Evolutionary conservation across 1,284 basidiomycete species (phyloP).

Genomic region (Puccinia horiana): DNA sequence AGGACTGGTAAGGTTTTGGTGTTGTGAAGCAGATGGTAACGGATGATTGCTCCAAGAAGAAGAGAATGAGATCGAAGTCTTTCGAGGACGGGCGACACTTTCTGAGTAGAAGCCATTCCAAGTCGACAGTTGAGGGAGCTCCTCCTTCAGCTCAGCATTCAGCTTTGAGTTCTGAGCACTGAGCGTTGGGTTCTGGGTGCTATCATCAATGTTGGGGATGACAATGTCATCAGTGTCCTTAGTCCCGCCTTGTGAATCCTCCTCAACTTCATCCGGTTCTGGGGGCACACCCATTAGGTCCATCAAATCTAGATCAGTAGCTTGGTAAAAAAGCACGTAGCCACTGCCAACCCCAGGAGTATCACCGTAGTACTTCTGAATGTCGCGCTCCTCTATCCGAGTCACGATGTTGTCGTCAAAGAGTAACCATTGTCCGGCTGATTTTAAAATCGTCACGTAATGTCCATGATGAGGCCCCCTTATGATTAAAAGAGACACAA

Average conservation of each 20-base stretch:
- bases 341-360: slow-evolving; percentile 76
- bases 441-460: slow-evolving; percentile 91
- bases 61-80: background rate
- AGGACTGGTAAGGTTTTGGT: background rate
- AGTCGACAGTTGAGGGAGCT: slow-evolving; percentile 5
- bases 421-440: slow-evolving; percentile 79
- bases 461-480: slow-evolving; percentile 96
- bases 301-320: slow-evolving; percentile 66
- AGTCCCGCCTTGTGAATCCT: background rate
- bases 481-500: slow-evolving; percentile 30
- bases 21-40: background rate
- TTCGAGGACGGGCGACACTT: background rate
- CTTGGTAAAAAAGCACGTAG: slow-evolving; percentile 97
- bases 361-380: slow-evolving; percentile 92
- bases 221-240: background rate
- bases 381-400: slow-evolving; percentile 81
- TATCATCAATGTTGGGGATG: background rate
- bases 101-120: slow-evolving; percentile 16
- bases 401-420: slow-evolving; percentile 95
- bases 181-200: background rate
- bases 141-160: background rate
- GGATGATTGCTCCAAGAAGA: background rate
- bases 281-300: slow-evolving; percentile 30
- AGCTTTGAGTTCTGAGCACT: background rate
- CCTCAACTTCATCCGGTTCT: background rate